Percentiles rank a stretch among this genome's conserved stretches.
phyloP scores from a whole-genome alignment of 257 asterid species.

The Jacaranda mimosifolia region DNA sequence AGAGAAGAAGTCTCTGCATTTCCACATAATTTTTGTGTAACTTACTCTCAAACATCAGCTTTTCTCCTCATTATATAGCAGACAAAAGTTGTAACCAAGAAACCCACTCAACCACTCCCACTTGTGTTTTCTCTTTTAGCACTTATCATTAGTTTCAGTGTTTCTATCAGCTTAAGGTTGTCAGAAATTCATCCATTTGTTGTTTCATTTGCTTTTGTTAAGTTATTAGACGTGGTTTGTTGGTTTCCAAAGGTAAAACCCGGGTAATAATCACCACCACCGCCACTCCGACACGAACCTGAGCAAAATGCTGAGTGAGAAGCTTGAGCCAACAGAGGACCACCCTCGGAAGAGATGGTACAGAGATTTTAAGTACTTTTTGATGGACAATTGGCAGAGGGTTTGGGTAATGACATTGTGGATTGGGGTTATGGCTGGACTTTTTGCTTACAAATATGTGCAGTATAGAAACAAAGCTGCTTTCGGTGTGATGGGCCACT shows the following conservation, averaged over 20 bases:
- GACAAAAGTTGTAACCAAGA: neutral
- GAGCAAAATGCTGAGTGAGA: slow-evolving; percentile 80
- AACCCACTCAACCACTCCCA: neutral
- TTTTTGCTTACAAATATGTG: slow-evolving; percentile 70
- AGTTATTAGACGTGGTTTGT: neutral
- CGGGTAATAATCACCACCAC: slow-evolving; percentile 48
- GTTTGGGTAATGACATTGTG: slow-evolving; percentile 78
- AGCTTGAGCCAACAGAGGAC: slow-evolving; percentile 61
- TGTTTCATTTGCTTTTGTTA: neutral
- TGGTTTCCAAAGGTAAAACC: slow-evolving; percentile 46
- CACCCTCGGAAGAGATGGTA: slow-evolving; percentile 54
- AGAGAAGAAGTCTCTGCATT: too few species aligned
- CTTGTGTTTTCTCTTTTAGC: neutral
- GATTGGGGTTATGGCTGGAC: slow-evolving; percentile 72
- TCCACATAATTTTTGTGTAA: too few species aligned
- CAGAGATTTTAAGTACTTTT: slow-evolving; percentile 57
- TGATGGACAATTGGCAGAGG: slow-evolving; percentile 77
- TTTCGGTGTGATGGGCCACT: slow-evolving; percentile 71
- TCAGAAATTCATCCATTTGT: neutral
- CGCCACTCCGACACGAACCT: slow-evolving; percentile 63
- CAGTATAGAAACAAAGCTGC: slow-evolving; percentile 61
- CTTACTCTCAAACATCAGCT: neutral
- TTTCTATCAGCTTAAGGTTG: neutral
- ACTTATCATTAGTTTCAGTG: neutral
- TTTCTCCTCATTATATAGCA: neutral